A percentile compares a stretch with the other conserved stretches of the same genome.
Conservation (phyloP, 83 land plant species). For the Larix sibirica region DNA sequence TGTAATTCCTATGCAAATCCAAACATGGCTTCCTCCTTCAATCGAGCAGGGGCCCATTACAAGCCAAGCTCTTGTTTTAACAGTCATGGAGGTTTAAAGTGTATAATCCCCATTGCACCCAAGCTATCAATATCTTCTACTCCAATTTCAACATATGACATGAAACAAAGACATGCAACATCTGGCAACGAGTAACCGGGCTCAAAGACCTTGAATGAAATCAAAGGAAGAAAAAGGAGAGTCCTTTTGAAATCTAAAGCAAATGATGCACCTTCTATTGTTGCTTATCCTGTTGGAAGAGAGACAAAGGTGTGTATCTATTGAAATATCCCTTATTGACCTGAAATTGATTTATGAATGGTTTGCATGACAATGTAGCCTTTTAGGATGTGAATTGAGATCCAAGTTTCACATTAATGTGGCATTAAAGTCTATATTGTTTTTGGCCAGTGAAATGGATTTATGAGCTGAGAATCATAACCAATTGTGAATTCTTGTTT, state of each 20-base stretch:
- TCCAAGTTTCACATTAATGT: background rate
- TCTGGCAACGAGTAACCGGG: slow-evolving; percentile 12
- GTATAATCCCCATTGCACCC: no score
- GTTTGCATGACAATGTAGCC: background rate
- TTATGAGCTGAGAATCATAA: background rate
- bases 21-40: no score
- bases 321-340: background rate
- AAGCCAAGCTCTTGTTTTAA: no score
- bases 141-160: slow-evolving; percentile 10
- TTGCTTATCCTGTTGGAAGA: slow-evolving; percentile 19
- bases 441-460: background rate
- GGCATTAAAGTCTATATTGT: background rate
- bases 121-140: slow-evolving; percentile 20
- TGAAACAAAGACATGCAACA: background rate
- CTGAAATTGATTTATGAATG: background rate
- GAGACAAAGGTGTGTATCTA: slow-evolving; percentile 32
- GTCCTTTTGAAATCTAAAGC: slow-evolving; percentile 36
- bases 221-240: slow-evolving; percentile 55
- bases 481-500: no score
- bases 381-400: background rate
- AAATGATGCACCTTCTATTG: slow-evolving; percentile 18
- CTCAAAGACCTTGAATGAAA: background rate
- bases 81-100: no score
- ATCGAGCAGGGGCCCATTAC: no score
- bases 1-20: no score